Evolutionary conservation across 2,329 filamentous ascomycete genomes (phyloP).

Genomic region (Alternaria metachromatica): DNA sequence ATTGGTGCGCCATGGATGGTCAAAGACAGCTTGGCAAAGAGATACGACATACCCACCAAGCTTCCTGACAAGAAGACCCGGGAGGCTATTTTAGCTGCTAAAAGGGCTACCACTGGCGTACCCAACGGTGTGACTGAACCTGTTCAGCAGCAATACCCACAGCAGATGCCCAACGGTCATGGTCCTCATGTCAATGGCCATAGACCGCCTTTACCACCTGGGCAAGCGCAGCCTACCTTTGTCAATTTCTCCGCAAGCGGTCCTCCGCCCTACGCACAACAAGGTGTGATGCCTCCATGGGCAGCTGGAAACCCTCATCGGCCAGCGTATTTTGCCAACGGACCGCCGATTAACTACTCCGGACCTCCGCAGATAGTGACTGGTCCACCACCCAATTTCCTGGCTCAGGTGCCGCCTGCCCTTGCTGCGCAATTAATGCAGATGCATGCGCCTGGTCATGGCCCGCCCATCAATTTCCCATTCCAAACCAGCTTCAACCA

Average conservation of each 20-base stretch:
- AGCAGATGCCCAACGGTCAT: conserved; percentile 27
- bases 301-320: conserved; percentile 8
- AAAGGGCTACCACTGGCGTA: conserved; percentile 70
- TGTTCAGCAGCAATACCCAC: conserved; percentile 21
- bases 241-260: conserved; percentile 60
- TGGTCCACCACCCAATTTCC: conserved; percentile 14
- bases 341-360: conserved; percentile 6
- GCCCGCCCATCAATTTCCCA: conserved; percentile 30
- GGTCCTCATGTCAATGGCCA: conserved; percentile 30
- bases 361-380: conserved; percentile 7
- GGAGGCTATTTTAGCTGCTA: conserved; percentile 44
- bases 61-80: conserved; percentile 64
- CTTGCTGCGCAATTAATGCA: conserved; percentile 27
- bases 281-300: conserved; percentile 47
- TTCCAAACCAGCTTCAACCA: conserved; percentile 52
- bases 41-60: conserved; percentile 86
- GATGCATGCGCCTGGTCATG: conserved; percentile 24
- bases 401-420: conserved; percentile 25
- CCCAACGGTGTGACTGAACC: conserved; percentile 38
- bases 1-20: conserved; percentile 97
- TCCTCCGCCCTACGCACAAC: conserved; percentile 71
- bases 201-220: conserved; percentile 17
- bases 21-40: conserved; percentile 80
- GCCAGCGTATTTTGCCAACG: conserved; percentile 9
- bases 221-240: conserved; percentile 50